phyloP scores from a whole-genome alignment of 192 early-diverging fungal genomes.

The Coemansia reversa region DNA sequence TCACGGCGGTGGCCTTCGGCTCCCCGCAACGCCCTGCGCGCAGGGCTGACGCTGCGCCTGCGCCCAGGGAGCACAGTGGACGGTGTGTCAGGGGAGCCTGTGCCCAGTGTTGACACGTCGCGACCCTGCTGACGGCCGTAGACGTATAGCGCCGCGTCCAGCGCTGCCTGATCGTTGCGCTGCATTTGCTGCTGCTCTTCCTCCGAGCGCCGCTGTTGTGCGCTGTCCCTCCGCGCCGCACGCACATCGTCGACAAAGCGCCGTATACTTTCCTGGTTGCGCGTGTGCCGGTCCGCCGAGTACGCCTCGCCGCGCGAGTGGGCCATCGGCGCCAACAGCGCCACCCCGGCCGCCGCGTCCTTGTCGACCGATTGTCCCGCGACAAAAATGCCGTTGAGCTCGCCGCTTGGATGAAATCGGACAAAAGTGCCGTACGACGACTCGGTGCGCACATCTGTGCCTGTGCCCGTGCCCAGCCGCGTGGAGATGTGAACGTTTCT shows the following conservation, averaged over 20 bases:
- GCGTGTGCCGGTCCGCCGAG: conserved; percentile 15
- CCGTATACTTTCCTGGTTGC: conserved; percentile 41
- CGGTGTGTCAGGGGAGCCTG: not conserved
- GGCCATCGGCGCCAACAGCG: conserved; percentile 1
- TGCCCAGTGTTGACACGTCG: conserved; percentile 8
- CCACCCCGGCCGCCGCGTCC: not conserved
- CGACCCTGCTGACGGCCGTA: conserved; percentile 34
- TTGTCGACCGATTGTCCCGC: not conserved
- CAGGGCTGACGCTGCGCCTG: conserved; percentile 15
- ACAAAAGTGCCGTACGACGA: conserved; percentile 53
- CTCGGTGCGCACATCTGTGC: conserved; percentile 24
- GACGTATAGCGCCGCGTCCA: conserved; percentile 45
- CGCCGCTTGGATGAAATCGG: conserved; percentile 52
- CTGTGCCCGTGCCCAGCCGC: conserved; percentile 17
- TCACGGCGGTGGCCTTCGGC: conserved; percentile 22
- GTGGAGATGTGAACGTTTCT: conserved; percentile 40
- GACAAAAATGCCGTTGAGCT: conserved; percentile 40
- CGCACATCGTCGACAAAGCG: conserved; percentile 45
- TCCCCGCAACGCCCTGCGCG: not conserved
- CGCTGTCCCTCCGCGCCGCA: conserved; percentile 25
- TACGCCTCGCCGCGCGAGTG: not conserved
- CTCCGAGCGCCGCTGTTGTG: conserved; percentile 21
- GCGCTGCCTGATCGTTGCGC: conserved; percentile 37
- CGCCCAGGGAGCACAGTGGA: conserved; percentile 12
- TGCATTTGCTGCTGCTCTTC: conserved; percentile 23